These are phyloP conservation scores for Botrytis aclada DNA, from an alignment of 2,329 filamentous ascomycete genomes.

Conservation along the genomic window DNA sequence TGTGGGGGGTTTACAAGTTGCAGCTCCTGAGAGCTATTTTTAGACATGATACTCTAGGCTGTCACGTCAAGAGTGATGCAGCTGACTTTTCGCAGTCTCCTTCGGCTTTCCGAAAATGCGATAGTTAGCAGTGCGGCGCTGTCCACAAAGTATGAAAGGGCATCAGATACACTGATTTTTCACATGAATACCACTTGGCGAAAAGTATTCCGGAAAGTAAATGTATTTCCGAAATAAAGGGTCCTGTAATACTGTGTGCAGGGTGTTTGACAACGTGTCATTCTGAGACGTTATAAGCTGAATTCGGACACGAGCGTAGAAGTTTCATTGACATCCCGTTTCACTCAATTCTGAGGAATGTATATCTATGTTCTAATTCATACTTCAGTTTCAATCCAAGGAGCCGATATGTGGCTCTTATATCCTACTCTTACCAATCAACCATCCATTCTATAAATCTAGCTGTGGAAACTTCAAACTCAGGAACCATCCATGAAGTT, in stretches of 20 bases:
- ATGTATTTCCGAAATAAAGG: neutral
- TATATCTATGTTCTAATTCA: neutral
- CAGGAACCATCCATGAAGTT: neutral
- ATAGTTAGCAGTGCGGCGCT: neutral
- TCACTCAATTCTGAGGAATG: too few species aligned
- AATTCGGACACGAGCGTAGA: neutral
- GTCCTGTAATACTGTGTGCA: fast-evolving
- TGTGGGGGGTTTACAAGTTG: fast-evolving
- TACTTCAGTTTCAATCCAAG: neutral
- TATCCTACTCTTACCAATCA: neutral
- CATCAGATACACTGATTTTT: neutral
- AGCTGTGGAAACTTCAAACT: neutral
- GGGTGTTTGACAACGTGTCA: neutral
- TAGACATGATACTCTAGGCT: neutral
- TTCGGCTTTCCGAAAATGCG: too few species aligned
- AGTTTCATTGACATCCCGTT: neutral
- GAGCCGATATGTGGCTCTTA: neutral
- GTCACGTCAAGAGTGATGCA: neutral
- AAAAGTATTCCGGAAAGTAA: neutral
- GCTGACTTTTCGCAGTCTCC: too few species aligned
- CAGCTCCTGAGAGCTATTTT: neutral
- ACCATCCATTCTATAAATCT: neutral
- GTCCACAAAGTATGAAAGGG: fast-evolving
- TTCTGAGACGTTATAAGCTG: neutral
- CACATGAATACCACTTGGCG: neutral